A percentile compares a stretch with the other conserved stretches of the same genome.
Conservation (phyloP, 2,329 filamentous ascomycete species). For the Arthrobotrys pseudoclavata region DNA sequence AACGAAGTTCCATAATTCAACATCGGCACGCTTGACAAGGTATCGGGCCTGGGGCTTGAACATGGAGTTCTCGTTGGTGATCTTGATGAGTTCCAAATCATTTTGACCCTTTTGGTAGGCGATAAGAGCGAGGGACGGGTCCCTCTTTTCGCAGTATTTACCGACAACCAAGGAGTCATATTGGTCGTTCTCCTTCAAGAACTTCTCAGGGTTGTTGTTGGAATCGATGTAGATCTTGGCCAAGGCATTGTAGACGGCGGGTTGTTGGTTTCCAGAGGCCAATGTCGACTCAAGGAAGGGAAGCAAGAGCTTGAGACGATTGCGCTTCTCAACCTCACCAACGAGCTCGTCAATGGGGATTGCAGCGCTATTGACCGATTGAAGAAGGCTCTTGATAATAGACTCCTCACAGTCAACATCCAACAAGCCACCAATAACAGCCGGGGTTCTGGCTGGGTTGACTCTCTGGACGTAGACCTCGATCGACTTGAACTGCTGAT, state of each 20-base stretch:
- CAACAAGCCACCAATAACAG: constrained; percentile 90
- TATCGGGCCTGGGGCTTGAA: constrained; percentile 98
- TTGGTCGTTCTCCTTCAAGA: constrained; percentile 95
- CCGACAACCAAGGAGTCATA: constrained; percentile 93
- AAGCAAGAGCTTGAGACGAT: constrained; percentile 92
- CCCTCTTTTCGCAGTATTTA: constrained; percentile 99
- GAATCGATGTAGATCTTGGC: constrained; percentile 99
- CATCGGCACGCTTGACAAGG: constrained; percentile 87
- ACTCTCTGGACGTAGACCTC: constrained; percentile 98
- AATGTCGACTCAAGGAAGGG: constrained; percentile 96
- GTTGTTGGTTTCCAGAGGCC: constrained; percentile 90
- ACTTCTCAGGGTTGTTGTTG: constrained; percentile 98
- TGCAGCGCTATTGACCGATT: constrained; percentile 83
- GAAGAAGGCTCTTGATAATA: constrained; percentile 92
- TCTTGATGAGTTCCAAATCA: constrained; percentile 94
- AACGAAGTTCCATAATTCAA: constrained; percentile 94
- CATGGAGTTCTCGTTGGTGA: constrained; percentile 99
- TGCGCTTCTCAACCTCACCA: constrained; percentile 92
- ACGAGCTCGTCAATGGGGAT: constrained; percentile 97
- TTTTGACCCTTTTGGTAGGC: constrained; percentile 97
- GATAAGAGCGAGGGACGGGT: constrained; percentile 94
- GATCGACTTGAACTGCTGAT: constrained; percentile 98
- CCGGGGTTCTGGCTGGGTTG: constrained; percentile 89
- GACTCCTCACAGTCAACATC: constrained; percentile 97
- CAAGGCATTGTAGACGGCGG: constrained; percentile 95